These are phyloP conservation scores for Raddia guianensis DNA, from an alignment of 176 grass and related monocot genomes.

Conservation along the genomic window DNA sequence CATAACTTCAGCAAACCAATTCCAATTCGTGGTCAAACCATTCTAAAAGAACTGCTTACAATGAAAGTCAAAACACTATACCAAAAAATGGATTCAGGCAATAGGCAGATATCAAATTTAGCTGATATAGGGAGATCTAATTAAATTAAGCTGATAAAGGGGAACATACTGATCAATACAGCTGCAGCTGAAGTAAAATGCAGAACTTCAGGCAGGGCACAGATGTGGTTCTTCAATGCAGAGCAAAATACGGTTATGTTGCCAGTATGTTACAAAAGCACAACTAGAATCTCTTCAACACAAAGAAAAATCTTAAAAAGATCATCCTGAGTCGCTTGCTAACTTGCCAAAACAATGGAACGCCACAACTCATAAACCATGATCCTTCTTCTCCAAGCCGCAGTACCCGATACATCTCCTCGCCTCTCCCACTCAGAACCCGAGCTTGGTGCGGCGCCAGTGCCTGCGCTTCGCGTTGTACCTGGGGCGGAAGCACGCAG, in stretches of 20 bases:
- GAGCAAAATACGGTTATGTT: constrained; percentile 15
- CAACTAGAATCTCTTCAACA: constrained; percentile 41
- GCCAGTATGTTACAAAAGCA: constrained; percentile 27
- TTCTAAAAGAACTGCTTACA: not conserved
- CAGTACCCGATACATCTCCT: not conserved
- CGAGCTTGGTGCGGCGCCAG: constrained; percentile 97
- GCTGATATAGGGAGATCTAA: not conserved
- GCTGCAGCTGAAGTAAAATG: not conserved
- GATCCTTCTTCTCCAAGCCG: not conserved
- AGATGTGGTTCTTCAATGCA: not conserved
- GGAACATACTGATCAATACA: not conserved
- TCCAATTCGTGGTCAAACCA: not conserved
- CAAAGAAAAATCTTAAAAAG: constrained; percentile 27
- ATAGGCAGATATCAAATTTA: not conserved
- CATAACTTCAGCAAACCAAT: not conserved
- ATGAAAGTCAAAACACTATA: too few species aligned
- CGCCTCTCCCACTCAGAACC: constrained; percentile 63
- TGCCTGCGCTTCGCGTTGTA: constrained; percentile 99
- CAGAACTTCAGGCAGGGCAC: not conserved
- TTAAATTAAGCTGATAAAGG: not conserved
- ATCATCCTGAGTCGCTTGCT: not conserved
- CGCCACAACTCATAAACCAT: not conserved
- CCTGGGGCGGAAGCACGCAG: constrained; percentile 14
- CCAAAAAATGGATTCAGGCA: not conserved
- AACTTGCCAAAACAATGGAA: constrained; percentile 7